phyloP scores from a whole-genome alignment of 73 alveolate species.

The Paramecium sexaurelia region DNA sequence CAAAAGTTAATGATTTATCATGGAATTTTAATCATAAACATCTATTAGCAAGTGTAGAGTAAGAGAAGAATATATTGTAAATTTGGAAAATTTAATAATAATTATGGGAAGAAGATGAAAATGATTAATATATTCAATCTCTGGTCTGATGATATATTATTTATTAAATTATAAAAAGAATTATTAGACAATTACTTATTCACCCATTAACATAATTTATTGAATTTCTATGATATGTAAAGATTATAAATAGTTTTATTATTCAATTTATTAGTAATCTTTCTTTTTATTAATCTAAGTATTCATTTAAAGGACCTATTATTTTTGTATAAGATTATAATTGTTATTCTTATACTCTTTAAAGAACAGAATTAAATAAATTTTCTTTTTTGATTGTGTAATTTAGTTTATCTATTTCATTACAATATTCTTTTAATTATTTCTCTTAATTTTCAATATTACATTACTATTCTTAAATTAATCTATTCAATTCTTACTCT shows the following conservation, averaged over 20 bases:
- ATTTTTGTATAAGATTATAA: neutral
- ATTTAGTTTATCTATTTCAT: neutral
- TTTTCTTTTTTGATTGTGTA: neutral
- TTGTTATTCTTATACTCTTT: neutral
- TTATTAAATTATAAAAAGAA: neutral
- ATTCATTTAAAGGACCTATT: neutral
- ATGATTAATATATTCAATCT: constrained; percentile 33
- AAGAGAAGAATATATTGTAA: constrained; percentile 84
- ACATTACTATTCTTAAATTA: neutral
- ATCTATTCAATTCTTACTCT: neutral
- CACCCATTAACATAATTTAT: no score
- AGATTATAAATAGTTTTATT: neutral
- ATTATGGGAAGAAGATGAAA: constrained; percentile 39
- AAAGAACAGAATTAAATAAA: neutral
- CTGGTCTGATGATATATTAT: neutral
- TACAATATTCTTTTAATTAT: neutral
- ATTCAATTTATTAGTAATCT: neutral
- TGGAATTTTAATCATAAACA: constrained; percentile 93
- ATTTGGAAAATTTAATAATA: neutral
- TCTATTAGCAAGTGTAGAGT: constrained; percentile 91
- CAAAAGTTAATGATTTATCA: constrained; percentile 86
- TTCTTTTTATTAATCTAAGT: neutral
- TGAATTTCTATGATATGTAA: no score
- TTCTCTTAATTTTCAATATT: neutral
- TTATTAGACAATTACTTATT: neutral